Base-by-base conservation (phyloP, 2,329 filamentous ascomycete genomes). In the Claviceps monticola region DNA sequence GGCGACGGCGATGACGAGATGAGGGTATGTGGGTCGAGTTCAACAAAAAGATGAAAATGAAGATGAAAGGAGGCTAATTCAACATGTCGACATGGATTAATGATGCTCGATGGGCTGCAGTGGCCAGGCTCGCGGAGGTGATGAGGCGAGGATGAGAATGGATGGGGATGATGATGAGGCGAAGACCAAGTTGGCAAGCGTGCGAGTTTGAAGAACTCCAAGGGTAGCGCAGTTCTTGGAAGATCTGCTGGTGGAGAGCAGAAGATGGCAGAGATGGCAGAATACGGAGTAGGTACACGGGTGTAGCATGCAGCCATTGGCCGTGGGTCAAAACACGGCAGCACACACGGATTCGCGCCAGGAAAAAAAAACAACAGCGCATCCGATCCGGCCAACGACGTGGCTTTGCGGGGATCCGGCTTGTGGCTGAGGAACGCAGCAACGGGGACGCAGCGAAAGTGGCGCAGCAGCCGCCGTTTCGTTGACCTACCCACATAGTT, bases 251-350 rank as follows among this genome's bases (percentile, higher is more conserved):
- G 57, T 56, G 54, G 51, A 55, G 53, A 54, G 56, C 50, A 51
- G 54, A 49, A 53, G 52, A 48, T 51, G n/a, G n/a, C 39, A 8
- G n/a, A 17, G n/a, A 39, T 7, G 16, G 38, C 14, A n/a, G 6
- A 39, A n/a, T n/a, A 39, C 38, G 14, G 38, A 3, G 38, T n/a
- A 39, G 37, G 14, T 39, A n/a, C 37, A 16, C 7, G 2, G 4
- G 13, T 48, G 46, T 53, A 54, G 56, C 53, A 53, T 52, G 58
- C 56, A 57, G 54, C 56, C 53, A 58, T 61, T 63, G 61, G 61
- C 62, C 57, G 57, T 58, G 56, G 56, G 57, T 51, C 56, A 62
- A 64, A 64, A 64, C 59, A 57, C 46, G 51, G 36, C 51, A 50
- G 48, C 42, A 48, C 51, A 49, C 48, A 56, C 46, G 47, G 42